Base-by-base conservation (phyloP, 805 yeast species). In the Wickerhamiella sergipiensis region DNA sequence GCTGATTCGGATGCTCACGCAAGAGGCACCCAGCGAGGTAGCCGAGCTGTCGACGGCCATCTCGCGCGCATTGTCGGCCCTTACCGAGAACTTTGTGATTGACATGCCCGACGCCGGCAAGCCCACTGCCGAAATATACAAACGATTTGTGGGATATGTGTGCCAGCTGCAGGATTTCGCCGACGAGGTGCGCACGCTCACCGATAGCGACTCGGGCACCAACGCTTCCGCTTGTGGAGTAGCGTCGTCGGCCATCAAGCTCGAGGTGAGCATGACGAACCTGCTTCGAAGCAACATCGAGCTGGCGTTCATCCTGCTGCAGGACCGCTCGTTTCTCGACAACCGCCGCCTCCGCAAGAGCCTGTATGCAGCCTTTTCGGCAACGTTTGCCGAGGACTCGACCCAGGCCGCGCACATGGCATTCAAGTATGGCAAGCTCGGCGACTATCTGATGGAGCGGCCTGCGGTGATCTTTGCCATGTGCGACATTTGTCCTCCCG, bases 331-430 rank as follows among this genome's bases (percentile, higher is more conserved):
- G 36, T 45, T 26, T 18, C 15, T 45, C 19, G 47, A n/a, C n/a
- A 18, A 45, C 15, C 12, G 18, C 18, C 36, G n/a, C 18, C 42
- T 49, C n/a, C 43, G 51, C 23, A 22, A 22, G 23, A 18, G 43
- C 18, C 26, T 49, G 12, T 49, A 43, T 47, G 31, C 26, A 3
- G 51, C 51, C n/a, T 36, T 49, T 18, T 18, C 47, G 23, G 38
- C 17, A 3, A 29, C 44, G 2, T 24, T 48, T 40, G 43, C 42
- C 10, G 47, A 17, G 15, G 50, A 45, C 8, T 52, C 56, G 8
- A 59, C 56, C 1, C 48, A 43, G 13, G 53, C 57, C 17, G 53
- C 57, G 8, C 62, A 65, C 42, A 79, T 83, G 0, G 68, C 78
- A 0, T 76, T 74, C 58, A 73, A 39, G 21, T 46, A 36, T 18